Base-by-base conservation (phyloP, 2,329 filamentous ascomycete species). In the Paraphoma sp. region DNA sequence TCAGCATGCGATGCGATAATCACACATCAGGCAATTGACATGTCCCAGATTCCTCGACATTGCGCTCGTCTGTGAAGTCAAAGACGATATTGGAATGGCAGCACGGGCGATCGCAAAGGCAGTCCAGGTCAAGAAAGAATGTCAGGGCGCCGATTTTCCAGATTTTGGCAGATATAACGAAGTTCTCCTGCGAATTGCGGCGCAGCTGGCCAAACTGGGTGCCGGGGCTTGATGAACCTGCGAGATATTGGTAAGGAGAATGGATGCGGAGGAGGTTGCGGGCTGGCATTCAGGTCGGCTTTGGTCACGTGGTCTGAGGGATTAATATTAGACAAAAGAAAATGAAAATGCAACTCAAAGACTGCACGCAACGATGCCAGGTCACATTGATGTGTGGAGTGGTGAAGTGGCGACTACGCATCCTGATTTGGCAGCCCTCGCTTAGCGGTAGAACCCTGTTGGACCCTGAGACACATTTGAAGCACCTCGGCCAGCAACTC, bases 21-120 rank as follows among this genome's bases (percentile, higher is more conserved):
- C 5, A 23, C 23, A 23, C 23, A 23, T 23, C 23, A 23, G 23
- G 23, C 38, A 16, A 45, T 57, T 63, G n/a, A 67, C 49, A 4
- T 2, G 6, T 11, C 16, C 2, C 33, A 75, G 71, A 14, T 75
- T 69, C 28, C 50, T 75, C 12, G 73, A 76, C 38, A 65, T 76
- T 30, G 73, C 71, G 14, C 57, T 76, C 0, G 48, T 73, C 14
- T 74, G 70, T 43, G 73, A 75, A 54, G 12, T 50, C 4, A 58
- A 59, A 4, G 57, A 56, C 4, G 70, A 76, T 29, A 51, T 67
- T 8, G 52, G 45, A 42, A 58, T 65, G 52, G 74, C 68, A 1
- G 48, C 59, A 10, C 16, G 31, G 11, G 63, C 62, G 10, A 68
- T 67, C 1, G 40, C 31, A n/a, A 72, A 69, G 50, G 73, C 72